A percentile compares a stretch with the other conserved stretches of the same genome.
Conservation (phyloP, 2,329 filamentous ascomycete species). For the Colletotrichum limetticola region DNA sequence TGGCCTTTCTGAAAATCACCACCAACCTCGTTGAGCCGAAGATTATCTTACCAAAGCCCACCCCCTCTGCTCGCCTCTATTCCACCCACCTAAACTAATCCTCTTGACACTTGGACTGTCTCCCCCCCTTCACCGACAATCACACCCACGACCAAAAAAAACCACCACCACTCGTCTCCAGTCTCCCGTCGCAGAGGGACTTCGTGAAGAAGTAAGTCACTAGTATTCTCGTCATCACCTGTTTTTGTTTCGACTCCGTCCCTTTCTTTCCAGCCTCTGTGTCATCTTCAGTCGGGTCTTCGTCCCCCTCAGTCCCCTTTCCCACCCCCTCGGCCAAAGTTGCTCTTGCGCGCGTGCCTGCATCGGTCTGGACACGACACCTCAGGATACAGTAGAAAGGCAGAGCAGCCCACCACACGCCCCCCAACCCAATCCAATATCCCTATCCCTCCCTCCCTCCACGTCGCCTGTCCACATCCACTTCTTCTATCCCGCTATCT, state of each 20-base stretch:
- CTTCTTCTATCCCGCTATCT: conserved; percentile 35
- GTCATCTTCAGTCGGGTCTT: conserved; percentile 16
- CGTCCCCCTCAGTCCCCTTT: conserved; percentile 21
- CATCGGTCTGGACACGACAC: conserved; percentile 34
- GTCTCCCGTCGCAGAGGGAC: conserved; percentile 29
- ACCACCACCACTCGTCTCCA: conserved; percentile 6
- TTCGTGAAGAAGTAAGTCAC: conserved; percentile 32
- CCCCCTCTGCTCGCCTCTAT: conserved; percentile 31
- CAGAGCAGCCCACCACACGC: conserved; percentile 33
- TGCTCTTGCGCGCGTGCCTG: conserved; percentile 34
- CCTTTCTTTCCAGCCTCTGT: conserved; percentile 15
- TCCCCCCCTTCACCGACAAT: conserved; percentile 35
- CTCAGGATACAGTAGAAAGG: conserved; percentile 29
- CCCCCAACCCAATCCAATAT: conserved; percentile 32
- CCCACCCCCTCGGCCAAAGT: conserved; percentile 30
- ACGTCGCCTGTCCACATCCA: conserved; percentile 36
- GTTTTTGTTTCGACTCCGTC: neutral
- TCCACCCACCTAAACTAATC: conserved; percentile 25
- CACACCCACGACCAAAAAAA: conserved; percentile 19
- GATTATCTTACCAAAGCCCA: conserved; percentile 34
- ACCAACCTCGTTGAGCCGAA: conserved; percentile 37
- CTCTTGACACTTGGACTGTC: conserved; percentile 34
- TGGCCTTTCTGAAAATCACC: conserved; percentile 39
- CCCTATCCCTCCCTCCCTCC: conserved; percentile 35
- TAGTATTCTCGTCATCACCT: neutral